A percentile compares a stretch with the other conserved stretches of the same genome.
phyloP scores from a whole-genome alignment of 306 rosid species.

The Arachis hypogaea region DNA sequence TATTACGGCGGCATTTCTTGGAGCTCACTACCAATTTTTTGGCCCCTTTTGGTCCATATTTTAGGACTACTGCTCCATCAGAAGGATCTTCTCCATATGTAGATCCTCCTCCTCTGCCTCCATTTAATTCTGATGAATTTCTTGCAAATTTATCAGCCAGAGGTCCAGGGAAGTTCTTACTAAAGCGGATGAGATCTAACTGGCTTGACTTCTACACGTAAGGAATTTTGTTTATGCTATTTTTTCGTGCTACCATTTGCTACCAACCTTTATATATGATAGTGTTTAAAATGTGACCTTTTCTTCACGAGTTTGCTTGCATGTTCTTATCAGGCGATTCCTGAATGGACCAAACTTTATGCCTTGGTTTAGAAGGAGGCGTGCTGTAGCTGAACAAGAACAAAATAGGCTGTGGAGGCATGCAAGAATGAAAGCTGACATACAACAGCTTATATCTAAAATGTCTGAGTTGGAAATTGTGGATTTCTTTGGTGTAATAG shows the following conservation, averaged over 20 bases:
- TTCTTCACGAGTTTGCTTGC: conserved; percentile 9
- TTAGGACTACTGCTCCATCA: conserved; percentile 63
- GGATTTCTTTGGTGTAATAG: conserved; percentile 75
- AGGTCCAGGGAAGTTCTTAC: conserved; percentile 87
- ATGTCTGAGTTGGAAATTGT: conserved; percentile 77
- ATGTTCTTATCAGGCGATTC: conserved; percentile 66
- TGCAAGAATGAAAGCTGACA: conserved; percentile 74
- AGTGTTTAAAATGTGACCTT: conserved; percentile 3
- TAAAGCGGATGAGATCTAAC: conserved; percentile 80
- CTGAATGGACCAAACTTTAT: conserved; percentile 76
- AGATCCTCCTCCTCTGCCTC: conserved; percentile 66
- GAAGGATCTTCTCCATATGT: conserved; percentile 81
- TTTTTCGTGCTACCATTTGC: conserved; percentile 23
- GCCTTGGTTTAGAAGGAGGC: conserved; percentile 86
- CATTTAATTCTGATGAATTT: conserved; percentile 71
- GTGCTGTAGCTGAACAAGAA: conserved; percentile 78
- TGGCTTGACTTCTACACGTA: conserved; percentile 87
- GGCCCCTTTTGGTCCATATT: conserved; percentile 95
- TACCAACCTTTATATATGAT: conserved; percentile 1
- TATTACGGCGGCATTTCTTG: conserved; percentile 76
- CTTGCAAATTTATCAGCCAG: conserved; percentile 70
- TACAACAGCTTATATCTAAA: conserved; percentile 57
- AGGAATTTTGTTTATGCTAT: conserved; percentile 12
- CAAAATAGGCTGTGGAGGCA: conserved; percentile 79
- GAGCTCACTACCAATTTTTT: conserved; percentile 84